Percentiles rank a stretch among this genome's conserved stretches.
These are phyloP conservation scores for Acanthamoeba quina DNA, from an alignment of 208 protist species.

Conservation along the genomic window DNA sequence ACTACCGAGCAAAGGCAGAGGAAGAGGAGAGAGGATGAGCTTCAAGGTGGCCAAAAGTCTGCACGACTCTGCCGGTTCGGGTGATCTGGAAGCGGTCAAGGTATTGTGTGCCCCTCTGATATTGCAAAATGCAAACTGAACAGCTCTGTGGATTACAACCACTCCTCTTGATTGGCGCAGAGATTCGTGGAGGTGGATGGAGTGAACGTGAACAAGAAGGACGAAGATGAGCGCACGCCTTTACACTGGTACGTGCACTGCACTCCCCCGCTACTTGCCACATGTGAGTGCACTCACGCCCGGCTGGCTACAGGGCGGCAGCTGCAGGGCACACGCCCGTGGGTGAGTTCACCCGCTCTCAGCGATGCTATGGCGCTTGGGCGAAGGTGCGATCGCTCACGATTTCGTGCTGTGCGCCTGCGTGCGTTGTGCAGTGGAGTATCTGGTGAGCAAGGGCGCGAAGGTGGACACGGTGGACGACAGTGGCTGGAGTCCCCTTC, in stretches of 20 bases:
- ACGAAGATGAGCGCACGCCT: constrained; percentile 12
- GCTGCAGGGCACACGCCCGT: background rate
- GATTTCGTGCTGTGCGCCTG: background rate
- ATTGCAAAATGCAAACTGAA: too few species aligned
- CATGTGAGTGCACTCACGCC: too few species aligned
- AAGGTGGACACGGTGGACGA: constrained; percentile 50
- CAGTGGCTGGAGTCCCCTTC: constrained; percentile 24
- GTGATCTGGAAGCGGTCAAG: background rate
- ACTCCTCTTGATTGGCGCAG: background rate
- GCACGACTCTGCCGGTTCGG: background rate
- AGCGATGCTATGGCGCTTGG: too few species aligned
- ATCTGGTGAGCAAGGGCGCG: constrained; percentile 44
- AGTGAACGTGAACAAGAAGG: constrained; percentile 21
- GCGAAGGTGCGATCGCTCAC: too few species aligned
- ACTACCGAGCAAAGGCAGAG: background rate
- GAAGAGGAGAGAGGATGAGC: background rate
- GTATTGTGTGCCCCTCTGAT: background rate
- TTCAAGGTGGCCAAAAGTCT: constrained; percentile 19
- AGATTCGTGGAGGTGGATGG: background rate
- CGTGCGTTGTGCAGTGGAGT: background rate
- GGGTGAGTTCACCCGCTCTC: background rate
- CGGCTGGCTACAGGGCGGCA: background rate
- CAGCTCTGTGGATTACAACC: too few species aligned
- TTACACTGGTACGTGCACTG: background rate
- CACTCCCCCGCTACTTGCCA: background rate